Conservation (phyloP, 164 flowering plant genomes). For the Buxus sempervirens region DNA sequence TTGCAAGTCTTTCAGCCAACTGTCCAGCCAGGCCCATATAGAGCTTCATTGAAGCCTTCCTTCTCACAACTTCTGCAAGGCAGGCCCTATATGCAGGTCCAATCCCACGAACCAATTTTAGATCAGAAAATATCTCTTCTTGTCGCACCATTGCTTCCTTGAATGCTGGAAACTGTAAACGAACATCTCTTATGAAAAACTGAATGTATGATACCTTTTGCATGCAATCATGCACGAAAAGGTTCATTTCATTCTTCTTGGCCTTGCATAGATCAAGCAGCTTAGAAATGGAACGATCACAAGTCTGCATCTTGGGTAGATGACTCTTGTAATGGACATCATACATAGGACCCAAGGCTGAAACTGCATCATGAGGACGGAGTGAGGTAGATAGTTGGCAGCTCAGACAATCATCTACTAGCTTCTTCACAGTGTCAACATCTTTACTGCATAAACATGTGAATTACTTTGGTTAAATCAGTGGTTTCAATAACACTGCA, state of each 20-base stretch:
- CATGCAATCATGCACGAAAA: constrained; percentile 78
- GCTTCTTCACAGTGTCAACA: constrained; percentile 88
- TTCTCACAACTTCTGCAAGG: constrained; percentile 91
- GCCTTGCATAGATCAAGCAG: constrained; percentile 62
- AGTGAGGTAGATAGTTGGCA: constrained; percentile 74
- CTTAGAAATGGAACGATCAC: constrained; percentile 58
- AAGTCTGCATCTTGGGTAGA: constrained; percentile 78
- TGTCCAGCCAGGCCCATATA: constrained; percentile 99
- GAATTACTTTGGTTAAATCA: not conserved
- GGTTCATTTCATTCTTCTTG: constrained; percentile 89
- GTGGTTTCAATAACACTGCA: not conserved
- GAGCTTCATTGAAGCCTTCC: constrained; percentile 92
- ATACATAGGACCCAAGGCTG: constrained; percentile 98
- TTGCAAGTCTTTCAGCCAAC: constrained; percentile 89
- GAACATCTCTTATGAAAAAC: constrained; percentile 69
- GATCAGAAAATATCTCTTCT: constrained; percentile 59
- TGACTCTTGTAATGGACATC: constrained; percentile 89
- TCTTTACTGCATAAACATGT: constrained; percentile 75
- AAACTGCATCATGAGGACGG: constrained; percentile 99
- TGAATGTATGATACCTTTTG: constrained; percentile 77
- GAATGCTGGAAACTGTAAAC: constrained; percentile 82
- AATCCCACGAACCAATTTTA: constrained; percentile 73
- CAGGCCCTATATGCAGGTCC: constrained; percentile 93
- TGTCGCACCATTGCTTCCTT: constrained; percentile 86
- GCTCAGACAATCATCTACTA: constrained; percentile 83